Base-by-base conservation (phyloP, 306 rosid species). In the Prunus fruticosa region DNA sequence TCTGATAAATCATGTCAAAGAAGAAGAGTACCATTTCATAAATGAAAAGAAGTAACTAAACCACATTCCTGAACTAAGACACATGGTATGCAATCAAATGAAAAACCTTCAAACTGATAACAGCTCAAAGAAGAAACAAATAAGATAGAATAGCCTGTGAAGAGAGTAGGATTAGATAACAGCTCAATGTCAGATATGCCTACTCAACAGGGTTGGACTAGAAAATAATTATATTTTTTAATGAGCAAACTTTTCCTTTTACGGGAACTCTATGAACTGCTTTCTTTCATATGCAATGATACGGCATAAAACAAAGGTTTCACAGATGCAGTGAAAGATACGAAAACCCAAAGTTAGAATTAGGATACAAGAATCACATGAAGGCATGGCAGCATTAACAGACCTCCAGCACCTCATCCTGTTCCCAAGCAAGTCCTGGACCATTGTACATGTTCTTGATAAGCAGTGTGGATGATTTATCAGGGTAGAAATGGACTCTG, bases 321-420 rank as follows among this genome's bases (percentile, higher is more conserved):
- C 71, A 22, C 15, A 62, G 38, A 8, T 65, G 46, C 54, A 52
- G 19, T 22, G 57, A 56, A 20, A 78, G 66, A 67, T 67, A 47
- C 22, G 75, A 57, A 77, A 67, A 45, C 68, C 49, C 43, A 76
- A 14, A 76, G 54, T 41, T 54, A 78, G 70, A 64, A 80, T 76
- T 78, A 93, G 98, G 98, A 93, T 91, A 94, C 98, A 74, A 72
- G 76, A 82, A 86, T 79, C 80, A 78, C 76, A 83, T 72, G 76
- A 85, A 76, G 82, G 75, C 87, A 76, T 82, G 71, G 78, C 87
- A 85, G 86, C 91, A 80, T 79, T 84, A 87, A 94, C 97, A 92
- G 97, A 95, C 97, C 98, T 95, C 98, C 79, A 95, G 98, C 90
- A 88, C 97, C 85, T 92, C 92, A 56, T 92, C 98, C 77, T 90